phyloP scores from a whole-genome alignment of 2,329 filamentous ascomycete species.

The Lizonia empirigonia region DNA sequence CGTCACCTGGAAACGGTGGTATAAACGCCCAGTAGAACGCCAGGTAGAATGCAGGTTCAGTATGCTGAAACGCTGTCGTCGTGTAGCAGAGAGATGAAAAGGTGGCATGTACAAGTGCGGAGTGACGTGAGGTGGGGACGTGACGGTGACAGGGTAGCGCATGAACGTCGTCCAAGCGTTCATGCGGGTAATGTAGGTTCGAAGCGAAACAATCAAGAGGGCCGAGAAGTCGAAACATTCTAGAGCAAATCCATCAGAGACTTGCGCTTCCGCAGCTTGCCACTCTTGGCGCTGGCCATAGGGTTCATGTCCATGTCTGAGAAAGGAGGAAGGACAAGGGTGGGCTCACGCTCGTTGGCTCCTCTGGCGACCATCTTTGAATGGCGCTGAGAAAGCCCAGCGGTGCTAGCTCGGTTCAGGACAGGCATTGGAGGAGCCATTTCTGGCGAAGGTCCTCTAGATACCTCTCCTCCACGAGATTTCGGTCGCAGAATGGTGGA shows the following conservation, averaged over 20 bases:
- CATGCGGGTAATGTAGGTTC: slow-evolving; percentile 19
- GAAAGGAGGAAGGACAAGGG: slow-evolving; percentile 42
- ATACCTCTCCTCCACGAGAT: slow-evolving; percentile 24
- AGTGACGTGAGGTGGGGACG: slow-evolving; percentile 10
- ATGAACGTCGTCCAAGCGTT: slow-evolving; percentile 23
- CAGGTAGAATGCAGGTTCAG: slow-evolving; percentile 24
- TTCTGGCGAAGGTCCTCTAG: slow-evolving; percentile 31
- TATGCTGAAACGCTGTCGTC: slow-evolving; percentile 9
- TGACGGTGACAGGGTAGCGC: slow-evolving; percentile 13
- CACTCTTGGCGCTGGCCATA: slow-evolving; percentile 31
- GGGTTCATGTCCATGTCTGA: slow-evolving; percentile 27
- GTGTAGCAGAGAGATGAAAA: slow-evolving; percentile 12
- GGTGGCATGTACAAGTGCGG: slow-evolving; percentile 16
- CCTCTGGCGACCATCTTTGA: slow-evolving; percentile 41
- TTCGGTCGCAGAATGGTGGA: slow-evolving; percentile 40
- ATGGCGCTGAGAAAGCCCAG: slow-evolving; percentile 23
- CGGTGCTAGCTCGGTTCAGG: slow-evolving; percentile 18
- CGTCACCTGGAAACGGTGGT: slow-evolving; percentile 14
- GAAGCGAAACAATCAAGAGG: slow-evolving; percentile 28
- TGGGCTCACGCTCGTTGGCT: slow-evolving; percentile 45
- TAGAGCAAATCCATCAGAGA: slow-evolving; percentile 46
- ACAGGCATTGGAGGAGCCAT: slow-evolving; percentile 30
- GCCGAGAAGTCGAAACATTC: slow-evolving; percentile 9
- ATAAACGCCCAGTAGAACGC: slow-evolving; percentile 14
- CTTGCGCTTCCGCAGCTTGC: slow-evolving; percentile 44